phyloP scores from a whole-genome alignment of 2,329 filamentous ascomycete species.

The Macroventuria anomochaeta region DNA sequence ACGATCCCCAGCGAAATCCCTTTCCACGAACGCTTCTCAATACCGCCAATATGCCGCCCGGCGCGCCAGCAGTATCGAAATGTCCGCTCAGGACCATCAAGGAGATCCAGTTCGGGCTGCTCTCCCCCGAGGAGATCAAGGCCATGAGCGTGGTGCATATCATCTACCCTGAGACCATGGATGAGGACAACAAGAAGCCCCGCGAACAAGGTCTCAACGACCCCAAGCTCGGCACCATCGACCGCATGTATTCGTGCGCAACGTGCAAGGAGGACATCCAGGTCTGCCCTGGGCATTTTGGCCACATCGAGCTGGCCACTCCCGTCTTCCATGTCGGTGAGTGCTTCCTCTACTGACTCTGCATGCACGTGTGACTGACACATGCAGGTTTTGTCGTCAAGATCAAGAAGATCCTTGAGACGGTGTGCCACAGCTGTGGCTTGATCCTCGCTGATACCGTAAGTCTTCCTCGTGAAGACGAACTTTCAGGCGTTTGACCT shows the following conservation, averaged over 20 bases:
- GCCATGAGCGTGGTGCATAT: slow-evolving; percentile 97
- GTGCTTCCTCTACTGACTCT: slow-evolving; percentile 38
- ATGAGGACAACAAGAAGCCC: slow-evolving; percentile 89
- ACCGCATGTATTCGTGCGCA: slow-evolving; percentile 92
- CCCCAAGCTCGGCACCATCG: slow-evolving; percentile 93
- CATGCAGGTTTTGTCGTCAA: slow-evolving; percentile 89
- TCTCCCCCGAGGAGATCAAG: slow-evolving; percentile 99
- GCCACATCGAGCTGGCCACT: slow-evolving; percentile 95
- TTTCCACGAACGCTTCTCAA: slow-evolving; percentile 13
- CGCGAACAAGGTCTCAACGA: slow-evolving; percentile 94
- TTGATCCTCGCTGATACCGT: slow-evolving; percentile 98
- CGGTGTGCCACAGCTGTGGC: slow-evolving; percentile 98
- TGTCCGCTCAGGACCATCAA: slow-evolving; percentile 92
- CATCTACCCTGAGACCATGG: slow-evolving; percentile 99
- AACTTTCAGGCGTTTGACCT: slow-evolving; percentile 55
- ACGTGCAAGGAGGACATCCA: slow-evolving; percentile 96
- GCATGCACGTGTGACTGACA: slow-evolving; percentile 15
- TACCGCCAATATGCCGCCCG: slow-evolving; percentile 72
- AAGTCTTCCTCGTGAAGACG: slow-evolving; percentile 72
- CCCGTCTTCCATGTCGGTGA: slow-evolving; percentile 87
- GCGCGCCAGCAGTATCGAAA: slow-evolving; percentile 76
- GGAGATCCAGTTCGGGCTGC: slow-evolving; percentile 98
- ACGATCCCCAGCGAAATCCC: slow-evolving; percentile 15
- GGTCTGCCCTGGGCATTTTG: slow-evolving; percentile 97
- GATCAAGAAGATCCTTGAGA: slow-evolving; percentile 98